These are phyloP conservation scores for Pelargonium citronellum DNA, from an alignment of 441 rosid species.

Conservation along the genomic window DNA sequence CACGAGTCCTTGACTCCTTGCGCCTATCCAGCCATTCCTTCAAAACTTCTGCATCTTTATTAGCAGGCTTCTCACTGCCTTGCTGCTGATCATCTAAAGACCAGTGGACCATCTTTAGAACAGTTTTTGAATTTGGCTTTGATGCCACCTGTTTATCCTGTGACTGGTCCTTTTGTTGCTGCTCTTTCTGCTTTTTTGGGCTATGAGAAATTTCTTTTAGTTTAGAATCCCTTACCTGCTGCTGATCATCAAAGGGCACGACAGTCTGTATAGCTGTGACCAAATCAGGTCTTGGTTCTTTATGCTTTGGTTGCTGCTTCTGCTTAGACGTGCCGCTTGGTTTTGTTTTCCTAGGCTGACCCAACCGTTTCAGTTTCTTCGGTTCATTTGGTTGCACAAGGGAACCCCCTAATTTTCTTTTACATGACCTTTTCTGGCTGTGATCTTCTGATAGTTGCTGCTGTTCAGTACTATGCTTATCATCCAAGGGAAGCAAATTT, in stretches of 20 bases:
- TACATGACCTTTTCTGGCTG: not conserved
- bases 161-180: too few relatives aligned
- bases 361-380: not conserved
- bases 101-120: not conserved
- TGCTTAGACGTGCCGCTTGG: not conserved
- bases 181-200: too few relatives aligned
- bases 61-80: not conserved
- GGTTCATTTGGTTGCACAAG: not conserved
- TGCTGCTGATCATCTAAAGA: not conserved
- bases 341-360: not conserved
- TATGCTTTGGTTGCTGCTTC: not conserved
- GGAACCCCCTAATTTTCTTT: not conserved
- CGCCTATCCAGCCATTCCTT: not conserved
- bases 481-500: not conserved
- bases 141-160: too few relatives aligned
- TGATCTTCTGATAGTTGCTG: not conserved
- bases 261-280: not conserved
- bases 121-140: not conserved
- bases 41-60: not conserved
- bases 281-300: not conserved
- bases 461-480: not conserved
- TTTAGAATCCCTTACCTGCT: not conserved
- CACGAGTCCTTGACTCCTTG: too few relatives aligned
- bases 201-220: not conserved
- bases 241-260: not conserved